Conservation (phyloP, 176 grass and related monocot genomes). For the Bonia amplexicaulis region DNA sequence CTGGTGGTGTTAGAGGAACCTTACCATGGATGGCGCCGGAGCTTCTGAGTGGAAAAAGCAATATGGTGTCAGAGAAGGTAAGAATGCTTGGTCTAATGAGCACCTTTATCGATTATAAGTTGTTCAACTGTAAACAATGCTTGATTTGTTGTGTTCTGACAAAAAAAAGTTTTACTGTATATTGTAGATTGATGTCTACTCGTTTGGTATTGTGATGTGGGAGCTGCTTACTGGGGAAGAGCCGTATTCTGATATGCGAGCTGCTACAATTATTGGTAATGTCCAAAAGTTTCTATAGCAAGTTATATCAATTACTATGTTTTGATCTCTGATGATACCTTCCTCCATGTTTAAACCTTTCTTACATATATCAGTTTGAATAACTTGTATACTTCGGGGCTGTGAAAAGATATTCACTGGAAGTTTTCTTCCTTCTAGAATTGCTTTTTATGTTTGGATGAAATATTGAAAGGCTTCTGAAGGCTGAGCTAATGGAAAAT, state of each 20-base stretch:
- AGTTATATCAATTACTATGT: not conserved
- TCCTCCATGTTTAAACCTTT: not conserved
- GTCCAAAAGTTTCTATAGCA: not conserved
- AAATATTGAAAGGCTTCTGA: conserved; percentile 1
- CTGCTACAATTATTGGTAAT: conserved; percentile 86
- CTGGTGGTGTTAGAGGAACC: conserved; percentile 94
- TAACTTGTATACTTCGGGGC: not conserved
- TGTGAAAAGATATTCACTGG: not conserved
- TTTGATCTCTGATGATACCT: conserved; percentile 5
- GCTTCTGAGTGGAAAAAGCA: conserved; percentile 86
- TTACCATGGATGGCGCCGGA: conserved; percentile 99
- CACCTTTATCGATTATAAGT: not conserved
- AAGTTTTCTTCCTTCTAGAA: not conserved
- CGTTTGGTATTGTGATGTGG: conserved; percentile 97
- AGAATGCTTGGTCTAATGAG: conserved; percentile 17
- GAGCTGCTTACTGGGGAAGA: conserved; percentile 95
- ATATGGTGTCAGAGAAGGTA: conserved; percentile 99
- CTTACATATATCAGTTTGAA: not conserved
- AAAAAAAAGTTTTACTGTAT: not conserved
- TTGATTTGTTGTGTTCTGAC: conserved; percentile 7
- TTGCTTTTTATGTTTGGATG: not conserved
- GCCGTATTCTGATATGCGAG: conserved; percentile 82
- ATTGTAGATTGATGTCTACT: conserved; percentile 89
- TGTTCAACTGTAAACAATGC: not conserved
- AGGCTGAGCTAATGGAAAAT: not conserved